Conservation (phyloP, 805 yeast species). For the Pichia membranifaciens region DNA sequence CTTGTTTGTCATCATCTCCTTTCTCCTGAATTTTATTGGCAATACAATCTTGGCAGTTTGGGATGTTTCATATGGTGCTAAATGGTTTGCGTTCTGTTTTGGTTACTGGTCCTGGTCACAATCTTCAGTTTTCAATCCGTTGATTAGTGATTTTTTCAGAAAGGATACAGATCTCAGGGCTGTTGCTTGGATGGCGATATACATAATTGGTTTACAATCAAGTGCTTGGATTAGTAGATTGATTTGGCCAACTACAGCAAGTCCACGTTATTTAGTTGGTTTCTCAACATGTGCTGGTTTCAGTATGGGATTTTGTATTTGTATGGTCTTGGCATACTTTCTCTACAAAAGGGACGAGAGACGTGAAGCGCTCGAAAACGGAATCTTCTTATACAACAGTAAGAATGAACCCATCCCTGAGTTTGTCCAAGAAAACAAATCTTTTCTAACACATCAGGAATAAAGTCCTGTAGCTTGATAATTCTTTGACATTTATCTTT, state of each 20-base stretch:
- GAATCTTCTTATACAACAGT: slow-evolving; percentile 42
- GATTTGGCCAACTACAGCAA: slow-evolving; percentile 45
- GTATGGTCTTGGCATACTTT: slow-evolving; percentile 17
- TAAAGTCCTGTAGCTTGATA: neutral
- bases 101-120: slow-evolving; percentile 60
- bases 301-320: slow-evolving; percentile 23
- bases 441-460: neutral
- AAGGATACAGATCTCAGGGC: slow-evolving; percentile 52
- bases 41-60: slow-evolving; percentile 52
- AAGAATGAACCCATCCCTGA: slow-evolving; percentile 4
- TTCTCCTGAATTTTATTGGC: slow-evolving; percentile 48
- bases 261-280: slow-evolving; percentile 52
- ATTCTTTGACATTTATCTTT: too few species aligned
- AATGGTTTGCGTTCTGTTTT: slow-evolving; percentile 59
- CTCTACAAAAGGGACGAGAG: slow-evolving; percentile 51
- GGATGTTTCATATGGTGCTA: slow-evolving; percentile 51
- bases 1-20: slow-evolving; percentile 49
- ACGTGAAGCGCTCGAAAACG: slow-evolving; percentile 39
- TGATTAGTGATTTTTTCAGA: slow-evolving; percentile 53
- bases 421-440: neutral
- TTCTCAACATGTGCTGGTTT: slow-evolving; percentile 42
- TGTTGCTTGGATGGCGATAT: slow-evolving; percentile 50
- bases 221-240: slow-evolving; percentile 31
- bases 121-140: slow-evolving; percentile 55
- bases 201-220: slow-evolving; percentile 41